phyloP scores from a whole-genome alignment of 1,284 basidiomycete genomes.

The Rhodotorula glutinis region DNA sequence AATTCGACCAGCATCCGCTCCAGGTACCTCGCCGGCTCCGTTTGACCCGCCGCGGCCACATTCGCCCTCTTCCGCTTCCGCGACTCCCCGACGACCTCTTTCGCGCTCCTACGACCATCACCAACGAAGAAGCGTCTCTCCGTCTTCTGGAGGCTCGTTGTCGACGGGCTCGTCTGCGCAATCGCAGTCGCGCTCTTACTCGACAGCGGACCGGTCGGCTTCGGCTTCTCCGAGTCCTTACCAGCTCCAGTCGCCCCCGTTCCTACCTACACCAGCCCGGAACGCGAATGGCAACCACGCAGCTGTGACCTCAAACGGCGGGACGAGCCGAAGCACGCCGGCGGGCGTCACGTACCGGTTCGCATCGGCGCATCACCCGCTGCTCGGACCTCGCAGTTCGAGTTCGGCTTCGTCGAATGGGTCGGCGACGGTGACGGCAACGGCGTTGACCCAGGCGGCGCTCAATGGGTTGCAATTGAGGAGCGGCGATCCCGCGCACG shows the following conservation, averaged over 20 bases:
- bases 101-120: no score
- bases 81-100: no score
- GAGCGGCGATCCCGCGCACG: neutral
- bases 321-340: neutral
- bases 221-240: no score
- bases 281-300: no score
- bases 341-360: neutral
- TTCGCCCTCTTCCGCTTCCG: neutral
- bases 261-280: no score
- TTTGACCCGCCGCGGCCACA: neutral
- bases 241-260: no score
- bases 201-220: no score
- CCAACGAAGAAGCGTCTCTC: no score
- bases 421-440: neutral
- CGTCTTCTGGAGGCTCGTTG: no score
- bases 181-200: no score
- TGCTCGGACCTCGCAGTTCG: slow-evolving; percentile 1
- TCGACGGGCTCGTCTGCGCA: no score
- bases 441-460: neutral
- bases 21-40: neutral
- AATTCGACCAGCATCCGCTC: neutral
- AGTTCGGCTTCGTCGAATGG: neutral
- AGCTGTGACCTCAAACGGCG: no score
- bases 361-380: slow-evolving; percentile 1
- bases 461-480: neutral